phyloP scores from a whole-genome alignment of 2,329 filamentous ascomycete species.

The Dendryphion nanum region DNA sequence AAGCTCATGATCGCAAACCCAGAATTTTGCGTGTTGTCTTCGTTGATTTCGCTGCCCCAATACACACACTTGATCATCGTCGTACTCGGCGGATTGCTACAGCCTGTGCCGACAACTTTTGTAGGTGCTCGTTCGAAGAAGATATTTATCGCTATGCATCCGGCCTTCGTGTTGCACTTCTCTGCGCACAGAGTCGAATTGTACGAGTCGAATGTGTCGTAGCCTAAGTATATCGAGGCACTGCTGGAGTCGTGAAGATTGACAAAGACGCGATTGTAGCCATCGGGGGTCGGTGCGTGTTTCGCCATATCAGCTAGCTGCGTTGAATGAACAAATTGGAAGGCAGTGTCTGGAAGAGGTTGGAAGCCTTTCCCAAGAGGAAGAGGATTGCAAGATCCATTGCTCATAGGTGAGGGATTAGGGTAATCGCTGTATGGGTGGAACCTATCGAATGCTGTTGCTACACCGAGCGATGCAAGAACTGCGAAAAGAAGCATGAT shows the following conservation, averaged over 20 bases:
- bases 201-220: slow-evolving; percentile 21
- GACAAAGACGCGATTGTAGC: slow-evolving; percentile 22
- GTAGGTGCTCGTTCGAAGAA: slow-evolving; percentile 22
- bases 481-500: no score
- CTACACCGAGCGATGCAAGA: no score
- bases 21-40: slow-evolving; percentile 17
- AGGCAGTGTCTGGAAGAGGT: not conserved
- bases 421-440: no score
- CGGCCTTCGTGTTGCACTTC: slow-evolving; percentile 11
- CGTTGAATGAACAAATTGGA: not conserved
- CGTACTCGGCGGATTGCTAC: slow-evolving; percentile 15
- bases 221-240: slow-evolving; percentile 18
- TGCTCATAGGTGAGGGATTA: no score
- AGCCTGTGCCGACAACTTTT: slow-evolving; percentile 8
- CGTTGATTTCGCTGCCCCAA: slow-evolving; percentile 19
- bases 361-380: not conserved
- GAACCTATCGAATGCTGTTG: not conserved
- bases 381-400: not conserved
- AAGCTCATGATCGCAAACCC: slow-evolving; percentile 16
- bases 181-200: slow-evolving; percentile 22
- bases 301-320: slow-evolving; percentile 10
- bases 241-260: slow-evolving; percentile 24
- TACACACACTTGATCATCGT: slow-evolving; percentile 24
- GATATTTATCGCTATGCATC: slow-evolving; percentile 23
- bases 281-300: slow-evolving; percentile 18